These are phyloP conservation scores for Camelina laxa DNA, from an alignment of 345 rosid species.

Conservation along the genomic window DNA sequence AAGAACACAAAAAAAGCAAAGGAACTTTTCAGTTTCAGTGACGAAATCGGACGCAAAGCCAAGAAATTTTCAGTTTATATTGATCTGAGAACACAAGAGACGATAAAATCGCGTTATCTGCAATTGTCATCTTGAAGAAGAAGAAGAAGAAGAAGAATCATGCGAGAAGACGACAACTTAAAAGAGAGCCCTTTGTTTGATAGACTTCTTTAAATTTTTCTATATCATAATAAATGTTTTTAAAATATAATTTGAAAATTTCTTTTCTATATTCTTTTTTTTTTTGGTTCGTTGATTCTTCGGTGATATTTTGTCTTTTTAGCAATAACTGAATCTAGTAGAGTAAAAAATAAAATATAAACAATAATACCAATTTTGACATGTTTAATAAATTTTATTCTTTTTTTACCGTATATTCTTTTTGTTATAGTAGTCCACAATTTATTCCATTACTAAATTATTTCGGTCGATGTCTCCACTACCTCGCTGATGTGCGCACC, in stretches of 20 bases:
- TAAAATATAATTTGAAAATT: neutral
- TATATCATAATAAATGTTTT: neutral
- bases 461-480: constrained; percentile 32
- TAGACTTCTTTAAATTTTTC: neutral
- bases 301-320: constrained; percentile 37
- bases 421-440: neutral
- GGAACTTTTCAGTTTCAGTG: constrained; percentile 15
- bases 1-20: constrained; percentile 5
- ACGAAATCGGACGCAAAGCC: constrained; percentile 21
- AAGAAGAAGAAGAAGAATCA: constrained; percentile 33
- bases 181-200: constrained; percentile 30
- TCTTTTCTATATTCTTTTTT: neutral
- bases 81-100: neutral
- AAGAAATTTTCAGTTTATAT: constrained; percentile 18
- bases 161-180: constrained; percentile 37
- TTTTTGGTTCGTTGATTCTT: neutral
- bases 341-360: too few relatives aligned
- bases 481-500: constrained; percentile 40
- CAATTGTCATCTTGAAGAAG: constrained; percentile 27
- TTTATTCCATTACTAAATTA: neutral
- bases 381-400: neutral
- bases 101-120: constrained; percentile 14
- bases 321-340: neutral
- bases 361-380: neutral
- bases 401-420: neutral